A percentile compares a stretch with the other conserved stretches of the same genome.
Evolutionary conservation across 495 filamentous ascomycete species (phyloP).

Genomic region (Baudoinia panamericana): DNA sequence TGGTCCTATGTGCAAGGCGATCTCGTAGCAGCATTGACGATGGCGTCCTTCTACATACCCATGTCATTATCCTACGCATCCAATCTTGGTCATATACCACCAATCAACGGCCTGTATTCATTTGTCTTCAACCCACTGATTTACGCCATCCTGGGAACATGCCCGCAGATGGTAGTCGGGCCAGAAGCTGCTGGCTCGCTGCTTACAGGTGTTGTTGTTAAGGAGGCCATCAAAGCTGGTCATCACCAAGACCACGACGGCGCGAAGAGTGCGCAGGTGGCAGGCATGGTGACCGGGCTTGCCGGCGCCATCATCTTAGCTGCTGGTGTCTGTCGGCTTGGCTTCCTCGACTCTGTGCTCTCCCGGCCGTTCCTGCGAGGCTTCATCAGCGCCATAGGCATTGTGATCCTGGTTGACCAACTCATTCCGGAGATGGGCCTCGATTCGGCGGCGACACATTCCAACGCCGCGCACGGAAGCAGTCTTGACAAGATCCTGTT

Average conservation of each 20-base stretch:
- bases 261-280: constrained; percentile 59
- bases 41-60: constrained; percentile 94
- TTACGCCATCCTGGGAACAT: constrained; percentile 83
- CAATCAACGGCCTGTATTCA: constrained; percentile 88
- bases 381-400: constrained; percentile 92
- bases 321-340: constrained; percentile 72
- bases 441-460: constrained; percentile 41
- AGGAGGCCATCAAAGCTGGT: constrained; percentile 55
- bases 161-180: constrained; percentile 85
- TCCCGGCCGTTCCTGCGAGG: constrained; percentile 84
- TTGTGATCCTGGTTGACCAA: constrained; percentile 92
- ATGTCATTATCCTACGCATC: constrained; percentile 91
- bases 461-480: constrained; percentile 60
- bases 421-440: constrained; percentile 82
- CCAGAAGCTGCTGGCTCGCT: constrained; percentile 91
- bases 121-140: constrained; percentile 85
- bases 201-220: constrained; percentile 75
- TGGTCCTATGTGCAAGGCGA: constrained; percentile 75
- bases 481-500: constrained; percentile 76
- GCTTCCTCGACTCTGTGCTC: constrained; percentile 88
- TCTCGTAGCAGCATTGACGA: constrained; percentile 70
- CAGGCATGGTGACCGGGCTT: constrained; percentile 79
- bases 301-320: constrained; percentile 75
- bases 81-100: constrained; percentile 84
- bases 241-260: constrained; percentile 58